Conservation (phyloP, 495 filamentous ascomycete species). For the Lasiosphaeria hispida region DNA sequence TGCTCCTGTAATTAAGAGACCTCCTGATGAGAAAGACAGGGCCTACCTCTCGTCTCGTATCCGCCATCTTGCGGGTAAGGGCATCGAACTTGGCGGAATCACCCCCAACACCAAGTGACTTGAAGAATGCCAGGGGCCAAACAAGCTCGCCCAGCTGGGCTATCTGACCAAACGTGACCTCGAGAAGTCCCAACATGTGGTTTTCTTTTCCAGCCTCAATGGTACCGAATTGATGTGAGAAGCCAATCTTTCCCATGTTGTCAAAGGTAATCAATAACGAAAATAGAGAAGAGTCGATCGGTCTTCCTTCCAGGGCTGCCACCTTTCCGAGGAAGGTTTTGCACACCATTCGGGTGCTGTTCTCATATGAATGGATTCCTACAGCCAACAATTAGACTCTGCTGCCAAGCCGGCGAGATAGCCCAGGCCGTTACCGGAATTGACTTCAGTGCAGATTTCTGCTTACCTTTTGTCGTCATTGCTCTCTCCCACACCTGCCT, state of each 20-base stretch:
- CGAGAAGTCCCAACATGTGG: slow-evolving; percentile 21
- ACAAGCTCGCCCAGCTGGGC: slow-evolving; percentile 15
- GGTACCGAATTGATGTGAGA: slow-evolving; percentile 12
- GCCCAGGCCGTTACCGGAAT: no score
- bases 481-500: slow-evolving; percentile 25
- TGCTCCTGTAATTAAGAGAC: no score
- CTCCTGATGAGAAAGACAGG: background rate
- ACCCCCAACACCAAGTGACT: slow-evolving; percentile 2
- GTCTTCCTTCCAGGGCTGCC: background rate
- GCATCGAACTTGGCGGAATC: slow-evolving; percentile 18
- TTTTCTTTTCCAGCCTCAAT: slow-evolving; percentile 16
- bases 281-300: slow-evolving; percentile 22
- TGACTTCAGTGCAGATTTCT: background rate
- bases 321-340: slow-evolving; percentile 54
- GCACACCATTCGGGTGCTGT: slow-evolving; percentile 70
- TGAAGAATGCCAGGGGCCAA: slow-evolving; percentile 18
- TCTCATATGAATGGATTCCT: slow-evolving; percentile 71
- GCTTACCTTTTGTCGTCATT: slow-evolving; percentile 17
- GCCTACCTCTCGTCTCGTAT: slow-evolving; percentile 14
- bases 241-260: slow-evolving; percentile 26
- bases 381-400: background rate
- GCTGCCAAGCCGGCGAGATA: no score
- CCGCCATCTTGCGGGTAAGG: slow-evolving; percentile 12
- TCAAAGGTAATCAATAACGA: slow-evolving; percentile 23
- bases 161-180: slow-evolving; percentile 20